Conservation (phyloP, 371 early-diverging fungal genomes). For the Mortierella polycephala region DNA sequence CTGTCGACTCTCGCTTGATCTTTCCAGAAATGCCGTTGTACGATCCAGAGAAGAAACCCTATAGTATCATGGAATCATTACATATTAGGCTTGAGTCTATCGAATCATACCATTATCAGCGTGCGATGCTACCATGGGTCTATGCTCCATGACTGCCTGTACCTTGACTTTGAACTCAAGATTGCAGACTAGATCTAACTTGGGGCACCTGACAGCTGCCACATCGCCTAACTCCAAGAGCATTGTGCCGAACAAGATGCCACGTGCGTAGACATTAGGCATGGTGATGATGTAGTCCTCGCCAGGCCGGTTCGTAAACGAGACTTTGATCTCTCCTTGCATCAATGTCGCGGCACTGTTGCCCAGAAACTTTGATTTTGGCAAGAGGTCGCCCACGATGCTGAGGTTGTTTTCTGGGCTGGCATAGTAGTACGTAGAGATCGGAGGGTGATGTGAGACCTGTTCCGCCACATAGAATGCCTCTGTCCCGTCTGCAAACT, state of each 20-base stretch:
- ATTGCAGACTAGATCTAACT: conserved; percentile 79
- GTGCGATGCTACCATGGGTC: neutral
- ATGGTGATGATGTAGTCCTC: conserved; percentile 85
- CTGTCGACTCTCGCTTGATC: conserved; percentile 81
- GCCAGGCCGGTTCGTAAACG: conserved; percentile 67
- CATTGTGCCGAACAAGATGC: conserved; percentile 95
- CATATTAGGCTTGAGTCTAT: neutral
- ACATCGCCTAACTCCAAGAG: conserved; percentile 91
- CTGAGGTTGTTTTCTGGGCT: conserved; percentile 85
- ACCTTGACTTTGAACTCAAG: conserved; percentile 96
- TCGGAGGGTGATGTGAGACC: conserved; percentile 97
- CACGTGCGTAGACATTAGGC: conserved; percentile 95
- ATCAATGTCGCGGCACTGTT: conserved; percentile 93
- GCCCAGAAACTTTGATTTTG: conserved; percentile 91
- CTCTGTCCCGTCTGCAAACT: conserved; percentile 75
- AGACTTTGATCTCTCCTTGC: conserved; percentile 79
- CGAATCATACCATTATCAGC: neutral
- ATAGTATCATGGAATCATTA: neutral
- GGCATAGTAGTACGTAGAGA: conserved; percentile 87
- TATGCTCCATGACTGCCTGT: conserved; percentile 1
- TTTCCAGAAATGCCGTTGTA: conserved; percentile 88
- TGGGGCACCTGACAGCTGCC: conserved; percentile 75
- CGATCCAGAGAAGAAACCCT: conserved; percentile 87
- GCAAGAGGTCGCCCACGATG: conserved; percentile 86
- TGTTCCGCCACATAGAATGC: conserved; percentile 93